A percentile compares a stretch with the other conserved stretches of the same genome.
phyloP scores from a whole-genome alignment of 176 grass and related monocot genomes.

The Aegilops tauschii region DNA sequence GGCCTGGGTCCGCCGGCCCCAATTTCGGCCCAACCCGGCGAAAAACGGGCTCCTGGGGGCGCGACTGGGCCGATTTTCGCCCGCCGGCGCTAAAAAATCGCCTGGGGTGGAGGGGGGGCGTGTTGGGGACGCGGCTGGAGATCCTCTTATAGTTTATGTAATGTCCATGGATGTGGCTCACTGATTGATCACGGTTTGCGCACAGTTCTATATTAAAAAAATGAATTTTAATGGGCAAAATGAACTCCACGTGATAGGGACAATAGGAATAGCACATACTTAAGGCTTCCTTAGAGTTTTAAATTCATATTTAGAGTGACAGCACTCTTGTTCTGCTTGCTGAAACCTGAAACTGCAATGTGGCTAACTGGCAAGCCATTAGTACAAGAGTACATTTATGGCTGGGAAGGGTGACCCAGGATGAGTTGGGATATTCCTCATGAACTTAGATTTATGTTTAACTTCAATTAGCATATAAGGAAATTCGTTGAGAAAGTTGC shows the following conservation, averaged over 20 bases:
- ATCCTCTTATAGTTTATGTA: neutral
- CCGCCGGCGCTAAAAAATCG: too few species aligned
- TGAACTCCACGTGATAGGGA: neutral
- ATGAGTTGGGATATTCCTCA: neutral
- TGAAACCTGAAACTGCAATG: neutral
- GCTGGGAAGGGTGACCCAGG: neutral
- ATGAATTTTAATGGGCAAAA: conserved; percentile 16
- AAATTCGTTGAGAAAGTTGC: neutral
- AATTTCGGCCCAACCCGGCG: too few species aligned
- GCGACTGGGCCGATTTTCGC: too few species aligned
- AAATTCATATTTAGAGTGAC: neutral
- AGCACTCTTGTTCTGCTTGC: neutral
- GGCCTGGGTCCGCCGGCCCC: too few species aligned
- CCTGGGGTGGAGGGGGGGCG: too few species aligned
- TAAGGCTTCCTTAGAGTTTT: neutral
- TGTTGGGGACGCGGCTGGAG: too few species aligned
- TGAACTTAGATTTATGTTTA: neutral
- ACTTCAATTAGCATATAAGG: neutral
- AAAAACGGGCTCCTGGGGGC: too few species aligned
- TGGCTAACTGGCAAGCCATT: neutral
- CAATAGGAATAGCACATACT: neutral
- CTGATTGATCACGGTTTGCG: neutral
- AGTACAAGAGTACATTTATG: neutral
- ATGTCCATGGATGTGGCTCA: neutral
- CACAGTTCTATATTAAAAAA: neutral